Conservation (phyloP, 176 grass and related monocot species). For the Bothriochloa decipiens region DNA sequence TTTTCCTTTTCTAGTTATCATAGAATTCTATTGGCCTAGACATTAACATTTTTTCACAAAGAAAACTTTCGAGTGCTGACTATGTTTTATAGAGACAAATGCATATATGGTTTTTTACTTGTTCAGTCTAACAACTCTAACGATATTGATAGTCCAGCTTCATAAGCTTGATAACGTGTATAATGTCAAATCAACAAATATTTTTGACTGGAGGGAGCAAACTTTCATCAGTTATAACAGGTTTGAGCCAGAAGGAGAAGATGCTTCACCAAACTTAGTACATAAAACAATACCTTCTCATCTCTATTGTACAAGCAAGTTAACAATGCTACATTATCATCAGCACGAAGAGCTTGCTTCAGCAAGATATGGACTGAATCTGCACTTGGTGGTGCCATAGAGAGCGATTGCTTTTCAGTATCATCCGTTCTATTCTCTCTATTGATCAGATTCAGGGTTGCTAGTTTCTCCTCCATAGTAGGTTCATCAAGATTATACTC, state of each 20-base stretch:
- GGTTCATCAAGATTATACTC: slow-evolving; percentile 71
- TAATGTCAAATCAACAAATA: not conserved
- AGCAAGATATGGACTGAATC: slow-evolving; percentile 95
- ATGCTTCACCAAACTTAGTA: slow-evolving; percentile 9
- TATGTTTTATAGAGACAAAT: not conserved
- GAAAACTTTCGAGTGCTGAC: not conserved
- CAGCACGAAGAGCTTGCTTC: slow-evolving; percentile 89
- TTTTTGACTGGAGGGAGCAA: not conserved
- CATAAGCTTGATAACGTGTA: not conserved
- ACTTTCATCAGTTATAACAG: not conserved
- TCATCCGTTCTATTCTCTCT: slow-evolving; percentile 37
- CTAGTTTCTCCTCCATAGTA: slow-evolving; percentile 85
- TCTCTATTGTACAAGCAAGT: slow-evolving; percentile 78
- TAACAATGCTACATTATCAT: slow-evolving; percentile 74
- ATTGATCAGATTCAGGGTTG: slow-evolving; percentile 61
- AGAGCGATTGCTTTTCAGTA: slow-evolving; percentile 48
- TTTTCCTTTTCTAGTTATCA: not conserved
- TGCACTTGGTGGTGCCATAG: slow-evolving; percentile 69
- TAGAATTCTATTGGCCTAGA: not conserved
- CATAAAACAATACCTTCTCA: slow-evolving; percentile 67
- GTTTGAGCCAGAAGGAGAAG: not conserved
- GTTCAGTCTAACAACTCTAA: not conserved
- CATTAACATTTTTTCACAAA: not conserved
- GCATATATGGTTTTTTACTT: not conserved
- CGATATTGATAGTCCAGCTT: not conserved